These are phyloP conservation scores for Phytophthora sp. DNA, from an alignment of 352 stramenopile genomes.

Conservation along the genomic window DNA sequence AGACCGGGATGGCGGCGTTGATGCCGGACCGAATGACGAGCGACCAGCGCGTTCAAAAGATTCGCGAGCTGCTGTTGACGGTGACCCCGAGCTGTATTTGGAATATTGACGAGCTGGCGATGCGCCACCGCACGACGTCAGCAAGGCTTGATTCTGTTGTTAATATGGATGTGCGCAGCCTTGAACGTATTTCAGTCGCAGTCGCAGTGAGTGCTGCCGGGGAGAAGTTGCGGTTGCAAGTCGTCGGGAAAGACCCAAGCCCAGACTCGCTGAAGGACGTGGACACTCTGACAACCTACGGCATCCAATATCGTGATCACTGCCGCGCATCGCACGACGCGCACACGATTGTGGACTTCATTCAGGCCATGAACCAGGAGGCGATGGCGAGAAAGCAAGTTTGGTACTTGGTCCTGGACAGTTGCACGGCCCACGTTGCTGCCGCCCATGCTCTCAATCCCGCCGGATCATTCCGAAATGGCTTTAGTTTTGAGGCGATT, in stretches of 20 bases:
- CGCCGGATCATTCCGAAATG: constrained; percentile 56
- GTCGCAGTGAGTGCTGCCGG: constrained; percentile 66
- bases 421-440: constrained; percentile 65
- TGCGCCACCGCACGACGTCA: constrained; percentile 58
- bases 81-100: constrained; percentile 69
- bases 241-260: constrained; percentile 53
- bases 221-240: constrained; percentile 68
- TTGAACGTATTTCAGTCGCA: constrained; percentile 59
- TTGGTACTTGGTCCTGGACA: constrained; percentile 77
- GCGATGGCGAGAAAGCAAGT: constrained; percentile 61
- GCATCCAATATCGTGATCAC: constrained; percentile 53
- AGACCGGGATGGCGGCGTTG: neutral
- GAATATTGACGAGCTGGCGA: constrained; percentile 65
- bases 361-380: constrained; percentile 67
- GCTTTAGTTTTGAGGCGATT: constrained; percentile 70
- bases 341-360: constrained; percentile 52
- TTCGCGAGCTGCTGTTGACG: constrained; percentile 55
- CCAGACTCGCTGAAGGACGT: constrained; percentile 45
- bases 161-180: constrained; percentile 54
- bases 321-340: constrained; percentile 60
- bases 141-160: constrained; percentile 38
- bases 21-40: constrained; percentile 22
- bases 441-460: constrained; percentile 67
- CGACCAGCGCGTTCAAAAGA: constrained; percentile 52
- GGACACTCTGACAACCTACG: constrained; percentile 39